Base-by-base conservation (phyloP, 306 rosid species). In the Cicer yamashitae region DNA sequence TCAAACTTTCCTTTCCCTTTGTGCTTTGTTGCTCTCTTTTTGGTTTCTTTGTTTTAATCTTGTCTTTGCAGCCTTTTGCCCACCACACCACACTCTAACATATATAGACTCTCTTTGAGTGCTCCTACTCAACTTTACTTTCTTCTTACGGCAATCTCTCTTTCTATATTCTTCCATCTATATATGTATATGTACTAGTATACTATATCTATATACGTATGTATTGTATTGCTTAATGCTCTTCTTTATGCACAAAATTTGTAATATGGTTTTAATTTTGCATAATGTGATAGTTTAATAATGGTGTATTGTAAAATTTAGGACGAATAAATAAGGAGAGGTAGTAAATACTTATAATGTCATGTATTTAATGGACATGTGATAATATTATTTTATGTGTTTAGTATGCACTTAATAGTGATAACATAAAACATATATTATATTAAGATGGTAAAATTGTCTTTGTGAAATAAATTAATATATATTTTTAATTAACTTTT, bases 91-190 rank as follows among this genome's bases (percentile, higher is more conserved):
- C 86, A 75, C 89, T 83, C 79, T 62, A 71, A 85, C 86, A 84
- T 82, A 82, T 79, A 78, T 87, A 78, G 82, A 75, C 64, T 38
- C 84, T 81, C 76, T 80, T 77, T 74, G 86, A 82, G 79, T 75
- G 80, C 89, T 81, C 51, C 86, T 66, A 70, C 47, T 84, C 67
- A 57, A 71, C 94, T 90, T 93, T 93, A 88, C 94, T 91, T 91
- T 87, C 88, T 80, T 87, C 93, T 86, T 91, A 91, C 93, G 97
- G 75, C 89, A 89, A 76, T 83, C 76, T 83, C 83, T 78, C 72
- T 52, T 52, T 67, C 69, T 70, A 17, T 41, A 10, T 38, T 17
- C 58, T 44, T 22, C 34, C 3, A 84, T 73, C 25, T 59, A 81
- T 73, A 60, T 81, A 22, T 22, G 30, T 22, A 22, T 22, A 2